phyloP scores from a whole-genome alignment of 192 early-diverging fungal genomes.

The Oehlia diaphana region DNA sequence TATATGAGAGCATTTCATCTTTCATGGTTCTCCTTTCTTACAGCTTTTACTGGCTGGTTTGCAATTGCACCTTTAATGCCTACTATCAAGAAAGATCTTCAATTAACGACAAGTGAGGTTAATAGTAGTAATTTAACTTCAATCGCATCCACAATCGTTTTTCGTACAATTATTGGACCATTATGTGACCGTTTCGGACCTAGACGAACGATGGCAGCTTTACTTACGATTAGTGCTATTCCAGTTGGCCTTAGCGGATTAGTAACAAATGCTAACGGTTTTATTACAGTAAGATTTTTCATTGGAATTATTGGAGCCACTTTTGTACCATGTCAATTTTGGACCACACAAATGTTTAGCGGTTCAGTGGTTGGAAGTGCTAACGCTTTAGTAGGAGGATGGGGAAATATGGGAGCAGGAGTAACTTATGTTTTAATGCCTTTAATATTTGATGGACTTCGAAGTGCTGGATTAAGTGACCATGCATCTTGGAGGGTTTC shows the following conservation, averaged over 20 bases:
- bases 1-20: slow-evolving; percentile 41
- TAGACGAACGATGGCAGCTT: slow-evolving; percentile 49
- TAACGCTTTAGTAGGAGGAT: slow-evolving; percentile 68
- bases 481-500: slow-evolving; percentile 52
- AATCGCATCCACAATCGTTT: slow-evolving; percentile 59
- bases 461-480: slow-evolving; percentile 21
- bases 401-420: slow-evolving; percentile 71
- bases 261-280: slow-evolving; percentile 41
- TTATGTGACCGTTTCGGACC: slow-evolving; percentile 49
- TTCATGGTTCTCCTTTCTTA: slow-evolving; percentile 45
- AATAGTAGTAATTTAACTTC: slow-evolving; percentile 48
- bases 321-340: slow-evolving; percentile 74
- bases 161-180: slow-evolving; percentile 51
- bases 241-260: slow-evolving; percentile 51
- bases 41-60: slow-evolving; percentile 59
- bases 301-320: slow-evolving; percentile 63
- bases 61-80: slow-evolving; percentile 58
- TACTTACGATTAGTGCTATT: slow-evolving; percentile 57
- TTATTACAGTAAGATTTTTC: slow-evolving; percentile 53
- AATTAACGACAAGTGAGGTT: slow-evolving; percentile 44
- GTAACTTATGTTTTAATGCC: slow-evolving; percentile 64
- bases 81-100: slow-evolving; percentile 56
- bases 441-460: slow-evolving; percentile 45
- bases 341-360: slow-evolving; percentile 64
- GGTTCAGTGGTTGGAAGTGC: slow-evolving; percentile 62